Percentiles rank a stretch among this genome's conserved stretches.
phyloP scores from a whole-genome alignment of 495 filamentous ascomycete genomes.

The Penicillium fimorum region DNA sequence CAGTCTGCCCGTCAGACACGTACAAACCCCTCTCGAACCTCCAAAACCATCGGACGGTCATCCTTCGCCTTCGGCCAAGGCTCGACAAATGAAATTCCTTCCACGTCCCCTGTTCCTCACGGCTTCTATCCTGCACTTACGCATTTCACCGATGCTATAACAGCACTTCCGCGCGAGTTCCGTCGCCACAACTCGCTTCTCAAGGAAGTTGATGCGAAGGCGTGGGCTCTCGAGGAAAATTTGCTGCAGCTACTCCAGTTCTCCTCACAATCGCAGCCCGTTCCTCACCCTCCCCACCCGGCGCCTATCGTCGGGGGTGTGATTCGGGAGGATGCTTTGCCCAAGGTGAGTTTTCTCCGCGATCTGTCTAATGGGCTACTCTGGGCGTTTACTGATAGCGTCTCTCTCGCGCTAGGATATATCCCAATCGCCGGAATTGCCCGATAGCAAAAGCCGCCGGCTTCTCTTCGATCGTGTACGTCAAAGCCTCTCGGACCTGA shows the following conservation, averaged over 20 bases:
- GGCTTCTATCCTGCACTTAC: constrained; percentile 90
- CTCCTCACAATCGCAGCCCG: constrained; percentile 57
- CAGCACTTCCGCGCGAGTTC: constrained; percentile 89
- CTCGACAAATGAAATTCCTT: constrained; percentile 33
- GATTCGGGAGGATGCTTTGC: constrained; percentile 40
- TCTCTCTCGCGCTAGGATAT: constrained; percentile 26
- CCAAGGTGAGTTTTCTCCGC: constrained; percentile 25
- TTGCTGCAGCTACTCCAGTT: constrained; percentile 67
- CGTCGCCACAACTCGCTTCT: constrained; percentile 91
- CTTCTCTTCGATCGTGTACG: constrained; percentile 63
- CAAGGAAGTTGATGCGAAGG: constrained; percentile 96
- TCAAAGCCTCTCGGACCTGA: constrained; percentile 67
- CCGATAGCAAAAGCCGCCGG: constrained; percentile 52
- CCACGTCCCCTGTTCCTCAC: constrained; percentile 41
- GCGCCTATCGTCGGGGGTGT: constrained; percentile 42
- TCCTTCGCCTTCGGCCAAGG: constrained; percentile 45
- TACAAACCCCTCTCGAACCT: constrained; percentile 58
- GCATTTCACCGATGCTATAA: constrained; percentile 90
- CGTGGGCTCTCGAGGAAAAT: constrained; percentile 55
- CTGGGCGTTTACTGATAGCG: constrained; percentile 11
- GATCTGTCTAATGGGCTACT: neutral
- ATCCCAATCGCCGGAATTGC: constrained; percentile 32
- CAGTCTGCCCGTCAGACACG: constrained; percentile 60
- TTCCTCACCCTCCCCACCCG: constrained; percentile 37
- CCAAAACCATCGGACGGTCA: constrained; percentile 54